A percentile compares a stretch with the other conserved stretches of the same genome.
Evolutionary conservation across 1,284 basidiomycete species (phyloP).

Genomic region (Trametes versicolor): DNA sequence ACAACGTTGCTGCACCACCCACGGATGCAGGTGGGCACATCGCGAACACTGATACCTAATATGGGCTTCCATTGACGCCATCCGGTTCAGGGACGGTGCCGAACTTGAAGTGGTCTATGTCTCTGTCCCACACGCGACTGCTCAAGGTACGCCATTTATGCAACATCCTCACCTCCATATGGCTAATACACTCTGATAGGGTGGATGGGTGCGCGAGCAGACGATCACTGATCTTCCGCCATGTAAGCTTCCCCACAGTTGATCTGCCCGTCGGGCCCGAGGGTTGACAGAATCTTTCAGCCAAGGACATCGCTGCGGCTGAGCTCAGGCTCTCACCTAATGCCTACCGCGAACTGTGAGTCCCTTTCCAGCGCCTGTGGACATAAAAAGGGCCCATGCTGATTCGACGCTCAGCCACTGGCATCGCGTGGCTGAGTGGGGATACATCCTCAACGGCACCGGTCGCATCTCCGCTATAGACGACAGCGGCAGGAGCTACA

Average conservation of each 20-base stretch:
- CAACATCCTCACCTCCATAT: not conserved
- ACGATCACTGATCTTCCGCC: conserved; percentile 42
- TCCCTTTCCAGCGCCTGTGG: not conserved
- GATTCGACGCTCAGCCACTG: conserved; percentile 36
- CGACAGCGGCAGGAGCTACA: conserved; percentile 38
- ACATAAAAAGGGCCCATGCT: conserved; percentile 8
- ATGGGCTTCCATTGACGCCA: conserved; percentile 20
- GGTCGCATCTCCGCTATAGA: conserved; percentile 42
- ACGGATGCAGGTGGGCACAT: conserved; percentile 37
- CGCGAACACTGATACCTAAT: not conserved
- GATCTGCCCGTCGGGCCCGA: conserved; percentile 19
- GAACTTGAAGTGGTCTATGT: conserved; percentile 43
- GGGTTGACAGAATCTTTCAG: conserved; percentile 30
- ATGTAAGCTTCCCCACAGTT: conserved; percentile 30
- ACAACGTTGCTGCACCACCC: conserved; percentile 41
- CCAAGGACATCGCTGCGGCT: conserved; percentile 48
- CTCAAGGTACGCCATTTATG: conserved; percentile 33
- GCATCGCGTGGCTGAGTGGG: conserved; percentile 45
- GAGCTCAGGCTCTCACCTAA: conserved; percentile 50
- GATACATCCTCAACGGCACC: conserved; percentile 41
- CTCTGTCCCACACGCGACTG: conserved; percentile 40
- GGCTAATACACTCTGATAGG: conserved; percentile 24
- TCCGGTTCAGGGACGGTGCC: conserved; percentile 36
- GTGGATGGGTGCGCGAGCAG: conserved; percentile 44
- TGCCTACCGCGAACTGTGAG: conserved; percentile 44